A percentile compares a stretch with the other conserved stretches of the same genome.
Conservation (phyloP, 805 yeast genomes). For the Danielia reshetovae region DNA sequence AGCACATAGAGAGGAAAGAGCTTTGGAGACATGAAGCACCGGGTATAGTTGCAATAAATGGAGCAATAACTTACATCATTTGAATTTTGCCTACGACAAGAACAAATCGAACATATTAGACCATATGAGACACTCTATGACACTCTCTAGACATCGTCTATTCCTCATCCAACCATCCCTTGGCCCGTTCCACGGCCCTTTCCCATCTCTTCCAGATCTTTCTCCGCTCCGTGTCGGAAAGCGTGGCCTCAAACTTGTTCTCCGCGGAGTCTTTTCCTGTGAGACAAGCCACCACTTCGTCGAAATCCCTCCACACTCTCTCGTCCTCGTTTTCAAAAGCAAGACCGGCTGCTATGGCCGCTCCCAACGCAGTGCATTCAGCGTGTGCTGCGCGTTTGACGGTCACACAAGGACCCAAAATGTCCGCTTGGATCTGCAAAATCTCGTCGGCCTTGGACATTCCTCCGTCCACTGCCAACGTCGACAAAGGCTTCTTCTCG, state of each 20-base stretch:
- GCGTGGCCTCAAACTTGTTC: slow-evolving; percentile 34
- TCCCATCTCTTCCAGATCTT: slow-evolving; percentile 76
- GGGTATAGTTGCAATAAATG: neutral
- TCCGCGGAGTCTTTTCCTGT: slow-evolving; percentile 26
- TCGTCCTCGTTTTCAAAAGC: slow-evolving; percentile 44
- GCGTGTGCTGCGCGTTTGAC: slow-evolving; percentile 77
- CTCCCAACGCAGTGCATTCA: slow-evolving; percentile 94
- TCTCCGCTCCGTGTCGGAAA: slow-evolving; percentile 57
- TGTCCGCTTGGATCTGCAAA: slow-evolving; percentile 91
- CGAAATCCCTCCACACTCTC: slow-evolving; percentile 71
- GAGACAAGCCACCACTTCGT: slow-evolving; percentile 53
- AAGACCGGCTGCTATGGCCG: slow-evolving; percentile 93
- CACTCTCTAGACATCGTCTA: too few species aligned
- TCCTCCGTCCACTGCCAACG: slow-evolving; percentile 88
- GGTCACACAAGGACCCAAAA: slow-evolving; percentile 80
- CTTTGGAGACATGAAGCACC: neutral
- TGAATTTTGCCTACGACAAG: neutral
- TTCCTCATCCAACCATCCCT: slow-evolving; percentile 66
- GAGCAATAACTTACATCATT: neutral
- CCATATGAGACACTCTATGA: slow-evolving; percentile 2
- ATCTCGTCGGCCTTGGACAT: slow-evolving; percentile 89
- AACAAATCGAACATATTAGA: slow-evolving; percentile 2
- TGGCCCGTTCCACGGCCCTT: slow-evolving; percentile 74
- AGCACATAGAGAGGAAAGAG: too few species aligned
- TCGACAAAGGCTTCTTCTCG: slow-evolving; percentile 42